Evolutionary conservation across 306 rosid genomes (phyloP), one percentile per base, ranked within the genome.

Genomic region (Castanea mollissima): DNA sequence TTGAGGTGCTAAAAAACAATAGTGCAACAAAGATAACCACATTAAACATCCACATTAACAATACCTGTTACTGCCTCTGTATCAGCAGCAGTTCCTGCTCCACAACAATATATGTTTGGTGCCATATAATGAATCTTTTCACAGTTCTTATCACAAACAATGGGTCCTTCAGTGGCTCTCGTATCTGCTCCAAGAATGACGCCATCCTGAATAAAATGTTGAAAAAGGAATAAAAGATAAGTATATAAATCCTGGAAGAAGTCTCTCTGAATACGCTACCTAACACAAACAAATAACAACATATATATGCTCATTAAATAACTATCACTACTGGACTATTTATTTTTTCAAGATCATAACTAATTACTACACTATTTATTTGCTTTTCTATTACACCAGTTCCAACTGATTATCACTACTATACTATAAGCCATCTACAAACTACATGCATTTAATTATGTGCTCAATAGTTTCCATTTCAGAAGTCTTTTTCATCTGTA

Each of bases 71-170:
- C 99, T 20, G 99, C 99, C 89, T 95, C 98, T 31, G 99, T 95
- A 80, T 95, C 98, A 73, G 98, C 98, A 78, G 99, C 99, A 75
- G 99, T 95, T 78, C 99, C 99, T 8, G 99, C 98, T 78, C 99
- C 99, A 83, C 98, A 95, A 71, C 99, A 95, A 78, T 93, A 93
- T 38, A 95, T 95, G 65, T 95, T 95, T 6, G 99, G 99, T 4
- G 99, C 99, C 99, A 95, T 93, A 63, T 87, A 95, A 75, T 95
- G 99, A 78, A 95, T 95, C 75, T 95, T 95, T 85, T 94, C 98
- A 82, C 98, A 94, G 87, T 94, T 94, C 75, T 94, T 94, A 79
- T 94, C 98, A 55, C 92, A 89, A 27, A 94, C 98, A 74, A 90
- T 92, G 80, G 97, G 97, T 29, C 98, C 98, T 86, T 92, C 97